These are phyloP conservation scores for Stachybotrys chartarum DNA, from an alignment of 2,329 filamentous ascomycete genomes.

Conservation along the genomic window DNA sequence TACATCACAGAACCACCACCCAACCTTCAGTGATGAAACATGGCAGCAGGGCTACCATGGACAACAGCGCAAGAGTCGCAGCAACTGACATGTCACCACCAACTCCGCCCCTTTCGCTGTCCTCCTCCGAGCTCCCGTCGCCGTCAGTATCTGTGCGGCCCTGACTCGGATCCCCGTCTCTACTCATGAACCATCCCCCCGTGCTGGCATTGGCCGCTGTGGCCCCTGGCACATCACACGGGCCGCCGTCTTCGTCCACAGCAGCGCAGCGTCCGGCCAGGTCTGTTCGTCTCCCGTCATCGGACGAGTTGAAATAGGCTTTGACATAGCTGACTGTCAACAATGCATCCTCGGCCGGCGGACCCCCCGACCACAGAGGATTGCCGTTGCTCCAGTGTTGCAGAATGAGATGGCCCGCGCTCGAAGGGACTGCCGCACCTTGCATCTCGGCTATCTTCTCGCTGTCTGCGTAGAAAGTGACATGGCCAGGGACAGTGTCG, in stretches of 20 bases:
- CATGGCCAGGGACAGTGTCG: slow-evolving; percentile 57
- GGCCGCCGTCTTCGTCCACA: slow-evolving; percentile 3
- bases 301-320: slow-evolving; percentile 71
- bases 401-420: slow-evolving; percentile 59
- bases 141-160: not conserved
- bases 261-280: slow-evolving; percentile 8
- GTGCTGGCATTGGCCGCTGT: slow-evolving; percentile 13
- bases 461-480: slow-evolving; percentile 65
- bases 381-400: slow-evolving; percentile 79
- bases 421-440: slow-evolving; percentile 49
- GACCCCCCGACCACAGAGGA: slow-evolving; percentile 61
- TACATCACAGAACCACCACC: too few relatives aligned
- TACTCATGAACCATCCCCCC: slow-evolving; percentile 11
- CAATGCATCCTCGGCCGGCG: slow-evolving; percentile 54
- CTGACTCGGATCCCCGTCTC: not conserved
- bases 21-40: not conserved
- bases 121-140: not conserved
- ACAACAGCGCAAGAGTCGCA: not conserved
- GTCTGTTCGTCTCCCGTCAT: slow-evolving; percentile 11
- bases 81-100: not conserved
- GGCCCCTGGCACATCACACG: slow-evolving; percentile 16
- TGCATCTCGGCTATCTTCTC: slow-evolving; percentile 47
- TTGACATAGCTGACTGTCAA: slow-evolving; percentile 65
- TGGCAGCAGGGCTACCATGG: not conserved
- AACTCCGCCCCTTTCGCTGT: not conserved